These are phyloP conservation scores for Chaetomium strumarium DNA, from an alignment of 2,329 filamentous ascomycete genomes.

Conservation along the genomic window DNA sequence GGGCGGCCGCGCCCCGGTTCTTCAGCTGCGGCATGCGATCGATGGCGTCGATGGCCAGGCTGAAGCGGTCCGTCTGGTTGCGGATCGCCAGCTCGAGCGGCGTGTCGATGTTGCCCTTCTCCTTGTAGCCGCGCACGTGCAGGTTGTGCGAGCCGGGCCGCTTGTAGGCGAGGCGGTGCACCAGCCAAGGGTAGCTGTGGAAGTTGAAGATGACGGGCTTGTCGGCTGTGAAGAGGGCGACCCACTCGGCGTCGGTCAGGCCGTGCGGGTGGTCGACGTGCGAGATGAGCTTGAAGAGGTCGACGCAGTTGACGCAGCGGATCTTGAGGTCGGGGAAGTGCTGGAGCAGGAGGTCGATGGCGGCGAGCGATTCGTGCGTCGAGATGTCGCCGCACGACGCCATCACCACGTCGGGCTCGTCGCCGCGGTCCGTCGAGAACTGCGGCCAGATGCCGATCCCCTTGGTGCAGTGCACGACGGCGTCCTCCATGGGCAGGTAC, in stretches of 20 bases:
- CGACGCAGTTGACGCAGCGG: constrained; percentile 73
- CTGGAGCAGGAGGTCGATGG: constrained; percentile 65
- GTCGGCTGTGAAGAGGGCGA: constrained; percentile 63
- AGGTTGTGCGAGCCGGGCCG: constrained; percentile 61
- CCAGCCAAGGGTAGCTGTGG: constrained; percentile 76
- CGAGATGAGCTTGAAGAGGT: constrained; percentile 74
- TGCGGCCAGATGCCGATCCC: constrained; percentile 73
- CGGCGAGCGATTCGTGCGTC: constrained; percentile 68
- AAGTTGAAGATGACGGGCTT: constrained; percentile 77
- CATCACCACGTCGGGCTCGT: constrained; percentile 70
- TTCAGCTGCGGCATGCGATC: constrained; percentile 57
- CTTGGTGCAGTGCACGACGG: constrained; percentile 70
- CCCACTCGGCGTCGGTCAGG: constrained; percentile 60
- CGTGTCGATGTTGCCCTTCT: constrained; percentile 81
- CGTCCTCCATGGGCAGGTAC: constrained; percentile 67
- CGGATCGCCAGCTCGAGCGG: constrained; percentile 72
- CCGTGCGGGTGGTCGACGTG: constrained; percentile 67
- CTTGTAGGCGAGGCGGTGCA: constrained; percentile 72
- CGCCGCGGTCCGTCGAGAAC: constrained; percentile 63
- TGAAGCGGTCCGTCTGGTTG: constrained; percentile 72
- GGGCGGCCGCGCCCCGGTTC: constrained; percentile 56
- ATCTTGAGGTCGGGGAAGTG: constrained; percentile 68
- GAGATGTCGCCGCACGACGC: constrained; percentile 69
- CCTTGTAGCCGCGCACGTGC: constrained; percentile 71
- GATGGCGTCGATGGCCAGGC: constrained; percentile 69